Evolutionary conservation across 2,329 filamentous ascomycete species (phyloP).

Genomic region (Fusarium annulatum): DNA sequence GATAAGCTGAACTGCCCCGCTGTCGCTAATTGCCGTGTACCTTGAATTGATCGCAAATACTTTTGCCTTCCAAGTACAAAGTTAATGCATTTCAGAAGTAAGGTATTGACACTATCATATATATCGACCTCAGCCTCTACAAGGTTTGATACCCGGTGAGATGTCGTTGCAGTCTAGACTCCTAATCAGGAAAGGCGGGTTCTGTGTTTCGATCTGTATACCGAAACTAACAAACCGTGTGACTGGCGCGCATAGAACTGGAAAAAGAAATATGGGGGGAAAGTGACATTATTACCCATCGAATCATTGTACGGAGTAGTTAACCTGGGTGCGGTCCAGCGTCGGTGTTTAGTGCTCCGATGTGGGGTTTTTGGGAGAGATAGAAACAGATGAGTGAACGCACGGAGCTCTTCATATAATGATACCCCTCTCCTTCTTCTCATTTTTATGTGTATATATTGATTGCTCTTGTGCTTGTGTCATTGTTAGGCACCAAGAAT

Average conservation of each 20-base stretch:
- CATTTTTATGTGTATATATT: not conserved
- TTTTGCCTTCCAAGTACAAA: not conserved
- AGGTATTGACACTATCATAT: not conserved
- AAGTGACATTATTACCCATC: not conserved
- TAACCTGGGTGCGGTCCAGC: not conserved
- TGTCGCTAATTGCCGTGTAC: not conserved
- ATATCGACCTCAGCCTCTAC: not conserved
- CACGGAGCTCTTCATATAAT: not conserved
- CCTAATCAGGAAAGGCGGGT: not conserved
- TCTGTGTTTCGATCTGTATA: not conserved
- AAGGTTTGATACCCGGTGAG: not conserved
- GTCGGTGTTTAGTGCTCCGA: conserved; percentile 21
- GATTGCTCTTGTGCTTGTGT: no score
- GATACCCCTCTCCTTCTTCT: conserved; percentile 19
- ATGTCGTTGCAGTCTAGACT: not conserved
- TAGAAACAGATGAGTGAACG: not conserved
- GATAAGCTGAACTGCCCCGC: not conserved
- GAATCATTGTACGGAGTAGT: not conserved
- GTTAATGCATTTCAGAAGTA: not conserved
- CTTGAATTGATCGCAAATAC: not conserved
- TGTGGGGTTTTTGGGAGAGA: conserved; percentile 14
- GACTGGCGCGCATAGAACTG: conserved; percentile 11
- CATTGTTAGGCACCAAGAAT: not conserved
- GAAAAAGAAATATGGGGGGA: not conserved
- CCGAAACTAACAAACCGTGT: not conserved